A percentile compares a stretch with the other conserved stretches of the same genome.
Conservation (phyloP, 2,329 filamentous ascomycete genomes). For the Talaromyces sp. region DNA sequence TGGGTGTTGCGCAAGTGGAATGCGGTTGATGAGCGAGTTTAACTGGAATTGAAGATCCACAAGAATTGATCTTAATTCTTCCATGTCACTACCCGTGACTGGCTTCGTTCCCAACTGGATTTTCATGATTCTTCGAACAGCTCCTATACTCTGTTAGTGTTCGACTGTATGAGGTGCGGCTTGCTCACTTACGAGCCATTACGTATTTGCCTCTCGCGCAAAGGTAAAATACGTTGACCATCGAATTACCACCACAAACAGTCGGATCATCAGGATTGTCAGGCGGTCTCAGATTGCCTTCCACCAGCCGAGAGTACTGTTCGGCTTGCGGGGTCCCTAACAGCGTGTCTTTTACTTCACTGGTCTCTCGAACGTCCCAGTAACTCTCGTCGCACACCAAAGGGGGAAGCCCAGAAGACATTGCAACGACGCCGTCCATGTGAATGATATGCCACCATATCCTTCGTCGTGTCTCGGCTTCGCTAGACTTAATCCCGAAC, state of each 20-base stretch:
- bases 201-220: slow-evolving; percentile 47
- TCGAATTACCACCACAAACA: slow-evolving; percentile 41
- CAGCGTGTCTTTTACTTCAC: slow-evolving; percentile 49
- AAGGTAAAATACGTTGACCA: slow-evolving; percentile 46
- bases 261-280: slow-evolving; percentile 45
- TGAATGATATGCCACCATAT: slow-evolving; percentile 53
- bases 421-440: slow-evolving; percentile 50
- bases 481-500: slow-evolving; percentile 46
- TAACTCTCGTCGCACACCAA: slow-evolving; percentile 49
- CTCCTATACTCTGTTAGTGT: slow-evolving; percentile 29
- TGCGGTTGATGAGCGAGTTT: slow-evolving; percentile 44
- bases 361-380: slow-evolving; percentile 49
- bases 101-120: slow-evolving; percentile 48
- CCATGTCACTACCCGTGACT: slow-evolving; percentile 45
- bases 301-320: slow-evolving; percentile 38
- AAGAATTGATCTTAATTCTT: slow-evolving; percentile 44
- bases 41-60: slow-evolving; percentile 43
- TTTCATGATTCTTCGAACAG: slow-evolving; percentile 44
- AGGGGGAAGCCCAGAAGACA: slow-evolving; percentile 50
- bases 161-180: neutral
- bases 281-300: slow-evolving; percentile 32
- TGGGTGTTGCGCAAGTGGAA: slow-evolving; percentile 35
- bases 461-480: slow-evolving; percentile 47
- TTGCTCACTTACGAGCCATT: slow-evolving; percentile 41
- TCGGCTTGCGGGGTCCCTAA: slow-evolving; percentile 40